Evolutionary conservation across 441 rosid species (phyloP).

Genomic region (Populus hybrid): DNA sequence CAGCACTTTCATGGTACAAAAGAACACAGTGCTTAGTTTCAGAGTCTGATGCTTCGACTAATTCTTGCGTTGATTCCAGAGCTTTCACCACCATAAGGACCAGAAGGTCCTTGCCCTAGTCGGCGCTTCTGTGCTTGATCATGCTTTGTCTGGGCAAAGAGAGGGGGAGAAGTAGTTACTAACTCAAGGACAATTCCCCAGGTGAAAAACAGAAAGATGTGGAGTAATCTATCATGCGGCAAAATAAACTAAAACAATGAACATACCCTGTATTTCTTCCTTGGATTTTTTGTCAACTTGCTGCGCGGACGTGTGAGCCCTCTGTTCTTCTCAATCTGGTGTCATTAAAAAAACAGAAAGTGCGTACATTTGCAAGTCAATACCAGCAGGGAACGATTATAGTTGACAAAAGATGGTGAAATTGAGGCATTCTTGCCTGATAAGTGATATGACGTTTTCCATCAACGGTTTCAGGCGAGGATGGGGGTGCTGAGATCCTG

Average conservation of each 20-base stretch:
- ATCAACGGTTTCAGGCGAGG: conserved; percentile 60
- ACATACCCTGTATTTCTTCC: conserved; percentile 84
- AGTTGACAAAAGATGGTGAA: neutral
- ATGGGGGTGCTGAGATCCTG: conserved; percentile 38
- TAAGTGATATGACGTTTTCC: conserved; percentile 59
- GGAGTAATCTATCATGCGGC: neutral
- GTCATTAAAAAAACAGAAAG: neutral
- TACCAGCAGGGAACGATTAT: neutral
- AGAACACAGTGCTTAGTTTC: conserved; percentile 22
- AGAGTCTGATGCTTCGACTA: conserved; percentile 67
- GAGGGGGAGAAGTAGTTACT: neutral
- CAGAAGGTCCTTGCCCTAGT: conserved; percentile 63
- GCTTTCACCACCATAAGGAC: conserved; percentile 65
- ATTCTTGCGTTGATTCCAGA: conserved; percentile 69
- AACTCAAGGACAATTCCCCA: neutral
- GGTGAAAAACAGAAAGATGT: neutral
- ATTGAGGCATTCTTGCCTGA: conserved; percentile 41
- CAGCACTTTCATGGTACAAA: neutral
- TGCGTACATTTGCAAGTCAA: neutral
- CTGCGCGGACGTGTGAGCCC: conserved; percentile 70
- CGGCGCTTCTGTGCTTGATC: conserved; percentile 39
- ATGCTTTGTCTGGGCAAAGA: conserved; percentile 44
- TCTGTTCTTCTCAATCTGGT: conserved; percentile 67
- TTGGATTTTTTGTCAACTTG: conserved; percentile 67
- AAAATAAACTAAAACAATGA: neutral